Base-by-base conservation (phyloP, 305 asterid species). In the Caryopteris hybrid region DNA sequence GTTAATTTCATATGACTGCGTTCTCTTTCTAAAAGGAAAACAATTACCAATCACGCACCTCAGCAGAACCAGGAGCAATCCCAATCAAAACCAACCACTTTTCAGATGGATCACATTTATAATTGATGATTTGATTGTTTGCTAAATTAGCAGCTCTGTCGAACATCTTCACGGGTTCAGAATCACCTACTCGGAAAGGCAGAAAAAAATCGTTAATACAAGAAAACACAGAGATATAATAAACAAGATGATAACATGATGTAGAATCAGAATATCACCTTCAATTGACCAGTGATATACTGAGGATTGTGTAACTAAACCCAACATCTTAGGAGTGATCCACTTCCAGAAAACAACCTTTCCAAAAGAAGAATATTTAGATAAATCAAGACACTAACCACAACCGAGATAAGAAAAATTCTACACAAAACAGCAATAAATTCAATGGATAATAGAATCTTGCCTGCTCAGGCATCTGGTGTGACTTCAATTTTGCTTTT, bases 271-370 rank as follows among this genome's bases (percentile, higher is more conserved):
- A n/a, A n/a, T 29, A 5, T 29, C 6, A 92, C 99, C 98, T 77
- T 95, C 99, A 84, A 88, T 89, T 11, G 87, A 76, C 99, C 99
- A 95, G 78, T 94, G 98, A 83, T 89, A 95, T 27, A 95, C 98
- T 10, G 99, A 79, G 47, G 97, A 33, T 73, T 92, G 98, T 0
- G 99, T 89, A 59, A 95, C 98, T 82, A 95, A 80, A 64, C 99
- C 99, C 86, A 95, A 73, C 98, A 89, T 83, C 85, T 88, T 91
- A 50, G 89, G 94, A 18, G 92, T 73, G 69, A 92, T 88, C 99
- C 98, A 95, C 86, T 95, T 95, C 99, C 99, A 95, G 73, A 95
- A 95, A 18, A 86, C 99, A 52, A 95, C 97, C 99, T 92, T 74
- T 27, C 68, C 68, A 63, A 25, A n/a, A 53, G 18, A 42, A 17